Base-by-base conservation (phyloP, 495 filamentous ascomycete species). In the Cudoniella acicularis region DNA sequence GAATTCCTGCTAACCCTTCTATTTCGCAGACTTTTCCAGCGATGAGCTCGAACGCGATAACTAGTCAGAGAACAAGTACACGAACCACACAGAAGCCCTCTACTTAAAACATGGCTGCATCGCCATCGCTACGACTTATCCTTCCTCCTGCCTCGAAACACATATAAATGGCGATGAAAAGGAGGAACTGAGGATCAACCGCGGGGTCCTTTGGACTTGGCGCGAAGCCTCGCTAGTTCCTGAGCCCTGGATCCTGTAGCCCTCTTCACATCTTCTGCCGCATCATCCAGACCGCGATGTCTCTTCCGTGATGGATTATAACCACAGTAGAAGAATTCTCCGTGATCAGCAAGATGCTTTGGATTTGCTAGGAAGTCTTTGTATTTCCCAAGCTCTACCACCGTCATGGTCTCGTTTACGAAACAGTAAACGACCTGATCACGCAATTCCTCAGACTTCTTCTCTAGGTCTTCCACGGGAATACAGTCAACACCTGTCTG, bases 391-490 rank as follows among this genome's bases (percentile, higher is more conserved):
- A 60, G 57, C 52, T 64, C 57, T 64, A 64, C 51, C 46, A 60
- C 51, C 25, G 57, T 64, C 46, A 64, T 56, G 25, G 23, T 60
- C 4, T 49, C 51, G 51, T 60, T 60, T 64, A 63, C 57, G 42
- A 64, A 64, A 64, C 61, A 60, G 55, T 60, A 60, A 55, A 64
- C 51, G 27, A 63, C 61, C 55, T 63, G 49, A 59, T 63, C 49
- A 59, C 49, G 56, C 50, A 63, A 59, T 63, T 59, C 51, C 49
- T 57, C 54, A 54, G 58, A 58, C 17, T 53, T 53, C 52, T 61
- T 61, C 49, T 50, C 60, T 41, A 63, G 55, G 55, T 59, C 60
- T 63, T 59, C 50, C 50, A 63, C 26, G 49, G 46, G 42, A 48
- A 59, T 26, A 59, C 59, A 59, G 55, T 63, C 61, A 54, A 63